Evolutionary conservation across 345 rosid genomes (phyloP), one percentile per base, ranked within the genome.

Genomic region (Aquilaria sinensis): DNA sequence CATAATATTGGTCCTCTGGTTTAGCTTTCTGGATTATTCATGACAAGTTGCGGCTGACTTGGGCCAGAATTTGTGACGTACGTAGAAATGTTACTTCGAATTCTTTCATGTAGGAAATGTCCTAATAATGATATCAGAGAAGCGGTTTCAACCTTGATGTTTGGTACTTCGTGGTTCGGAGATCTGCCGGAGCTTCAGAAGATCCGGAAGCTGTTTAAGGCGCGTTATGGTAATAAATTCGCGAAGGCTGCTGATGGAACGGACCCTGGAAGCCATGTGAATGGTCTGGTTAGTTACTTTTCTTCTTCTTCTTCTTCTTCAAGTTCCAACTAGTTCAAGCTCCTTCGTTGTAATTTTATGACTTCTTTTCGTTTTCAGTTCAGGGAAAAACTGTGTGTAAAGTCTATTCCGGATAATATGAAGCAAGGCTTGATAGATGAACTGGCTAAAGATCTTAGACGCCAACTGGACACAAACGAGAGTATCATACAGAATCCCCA

Each of bases 71-170:
- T 49, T 11, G 13, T 12, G 52, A 49, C 12, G 4, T 49, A 47
- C 53, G 8, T 2, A 37, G 43, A 37, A 9, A 56, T 56, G 52
- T 63, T 47, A 41, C 13, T 53, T 37, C 30, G 56, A 23, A 23
- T 23, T 23, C 23, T 23, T 23, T 23, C 23, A 23, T 23, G 23
- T 23, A 76, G 80, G 74, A 60, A 59, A 31, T 57, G 63, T 51
- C 66, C 74, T 29, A 43, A 37, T 37, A 37, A 58, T 65, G 77
- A 72, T 8, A 62, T 72, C 46, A 68, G 63, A 11, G 80, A 76
- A 69, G 76, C 77, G 53, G 63, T 76, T 59, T 76, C 80, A 46
- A 62, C 76, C 32, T 46, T 76, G 46, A 66, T 72, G 30, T 69
- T 62, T 69, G 70, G 74, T 43, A 56, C 69, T 41, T 53, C 74